Percentiles rank a stretch among this genome's conserved stretches.
phyloP scores from a whole-genome alignment of 176 grass and related monocot species.

The Oryza longistaminata region DNA sequence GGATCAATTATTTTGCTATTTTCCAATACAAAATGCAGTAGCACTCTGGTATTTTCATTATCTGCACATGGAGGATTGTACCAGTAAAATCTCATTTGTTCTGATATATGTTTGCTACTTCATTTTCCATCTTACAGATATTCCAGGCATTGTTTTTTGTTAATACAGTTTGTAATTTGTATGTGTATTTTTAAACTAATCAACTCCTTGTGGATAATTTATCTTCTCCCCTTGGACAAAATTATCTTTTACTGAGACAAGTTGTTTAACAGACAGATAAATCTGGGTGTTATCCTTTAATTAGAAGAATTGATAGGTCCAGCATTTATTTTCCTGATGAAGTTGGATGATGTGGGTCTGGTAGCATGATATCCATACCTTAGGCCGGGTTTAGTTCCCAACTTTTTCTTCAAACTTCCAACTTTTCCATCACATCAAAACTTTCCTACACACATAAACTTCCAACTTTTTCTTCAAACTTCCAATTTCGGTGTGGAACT shows the following conservation, averaged over 20 bases:
- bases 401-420: too few relatives aligned
- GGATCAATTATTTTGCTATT: conserved; percentile 16
- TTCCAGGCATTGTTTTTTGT: background rate
- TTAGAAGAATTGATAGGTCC: background rate
- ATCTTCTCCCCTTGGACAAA: background rate
- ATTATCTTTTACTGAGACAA: background rate
- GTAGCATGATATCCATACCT: background rate
- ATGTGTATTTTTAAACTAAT: background rate
- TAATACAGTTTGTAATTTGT: background rate
- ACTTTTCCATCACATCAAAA: too few relatives aligned
- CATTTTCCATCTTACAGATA: background rate
- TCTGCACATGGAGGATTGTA: background rate
- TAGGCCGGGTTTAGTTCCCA: too few relatives aligned
- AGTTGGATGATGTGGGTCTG: background rate
- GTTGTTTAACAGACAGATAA: background rate
- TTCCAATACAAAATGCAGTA: background rate
- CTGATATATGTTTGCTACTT: conserved; percentile 1
- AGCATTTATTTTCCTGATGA: background rate
- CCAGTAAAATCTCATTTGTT: background rate
- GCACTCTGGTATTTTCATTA: background rate
- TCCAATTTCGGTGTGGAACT: too few relatives aligned
- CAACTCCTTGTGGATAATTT: background rate
- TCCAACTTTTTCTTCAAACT: too few relatives aligned
- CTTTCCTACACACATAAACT: too few relatives aligned
- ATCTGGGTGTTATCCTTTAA: background rate